Base-by-base conservation (phyloP, 139 green algal species). In the Spirogloea muscicola region DNA sequence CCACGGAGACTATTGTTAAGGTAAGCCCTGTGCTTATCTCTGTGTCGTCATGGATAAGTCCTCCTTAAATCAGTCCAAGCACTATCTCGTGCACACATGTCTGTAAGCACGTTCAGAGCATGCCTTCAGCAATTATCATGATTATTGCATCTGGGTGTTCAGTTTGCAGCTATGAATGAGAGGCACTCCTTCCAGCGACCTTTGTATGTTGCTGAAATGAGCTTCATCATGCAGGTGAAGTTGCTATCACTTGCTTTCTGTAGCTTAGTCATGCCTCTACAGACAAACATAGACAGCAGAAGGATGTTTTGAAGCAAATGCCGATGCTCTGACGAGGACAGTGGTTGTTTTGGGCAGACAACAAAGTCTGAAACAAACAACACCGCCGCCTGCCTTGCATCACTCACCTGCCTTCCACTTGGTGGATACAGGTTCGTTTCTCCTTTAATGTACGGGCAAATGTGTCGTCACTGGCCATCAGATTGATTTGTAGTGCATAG, bases 171-270 rank as follows among this genome's bases (percentile, higher is more conserved):
- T 3, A n/a, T 6, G 21, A 74, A 74, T 25, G 49, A 68, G 25
- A 33, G 16, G 16, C 38, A 10, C 3, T n/a, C n/a, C 5, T 74
- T 74, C 16, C 27, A 66, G 21, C 29, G 66, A 7, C 65, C 65
- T 13, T 25, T 74, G 9, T 68, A 65, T 66, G 49, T 74, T 25
- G 65, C 65, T 29, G 65, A 74, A 13, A 66, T 74, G 13, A 46
- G 66, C 49, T 27, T 38, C 5, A 31, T 68, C 38, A 74, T 74
- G 65, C 59, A 68, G 59, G 59, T 68, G 43, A 6, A 31, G 10
- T 40, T 64, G 29, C 36, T 64, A 13, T 13, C 39, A 13, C 55
- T 16, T 55, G 21, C 21, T 55, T 55, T 21, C 46, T 55, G 46
- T 55, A 31, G 21, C 46, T 55, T 21, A 31, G 46, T 55, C 21